Conservation (phyloP, 768 basidiomycete species). For the Boletus vermiculosoides region DNA sequence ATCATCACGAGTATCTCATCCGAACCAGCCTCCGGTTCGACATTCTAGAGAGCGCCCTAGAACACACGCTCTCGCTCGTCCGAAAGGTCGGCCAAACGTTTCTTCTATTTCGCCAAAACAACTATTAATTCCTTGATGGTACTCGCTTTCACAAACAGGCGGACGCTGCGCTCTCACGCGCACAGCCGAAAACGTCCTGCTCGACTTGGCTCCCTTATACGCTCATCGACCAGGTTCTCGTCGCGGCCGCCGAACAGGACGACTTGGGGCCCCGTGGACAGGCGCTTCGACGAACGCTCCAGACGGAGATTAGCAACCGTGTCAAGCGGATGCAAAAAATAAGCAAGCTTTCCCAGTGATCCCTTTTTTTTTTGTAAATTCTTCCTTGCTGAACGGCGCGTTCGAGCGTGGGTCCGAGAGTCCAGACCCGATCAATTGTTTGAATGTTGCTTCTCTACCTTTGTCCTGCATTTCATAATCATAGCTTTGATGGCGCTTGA, state of each 20-base stretch:
- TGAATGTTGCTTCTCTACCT: neutral
- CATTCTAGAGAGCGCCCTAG: conserved; percentile 71
- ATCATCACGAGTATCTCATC: conserved; percentile 84
- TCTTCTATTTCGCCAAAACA: neutral
- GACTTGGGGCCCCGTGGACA: conserved; percentile 45
- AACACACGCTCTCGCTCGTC: conserved; percentile 68
- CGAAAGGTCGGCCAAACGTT: conserved; percentile 54
- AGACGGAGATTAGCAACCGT: conserved; percentile 58
- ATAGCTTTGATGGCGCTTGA: neutral
- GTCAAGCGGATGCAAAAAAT: conserved; percentile 69
- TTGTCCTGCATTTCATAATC: conserved; percentile 9
- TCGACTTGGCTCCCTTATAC: conserved; percentile 81
- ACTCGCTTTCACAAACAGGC: conserved; percentile 37
- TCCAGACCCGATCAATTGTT: neutral
- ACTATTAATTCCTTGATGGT: conserved; percentile 10
- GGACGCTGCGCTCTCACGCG: conserved; percentile 51
- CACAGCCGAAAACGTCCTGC: conserved; percentile 52
- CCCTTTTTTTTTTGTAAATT: neutral
- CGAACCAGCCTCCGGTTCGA: conserved; percentile 77
- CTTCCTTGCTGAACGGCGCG: neutral
- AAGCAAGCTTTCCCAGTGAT: conserved; percentile 38
- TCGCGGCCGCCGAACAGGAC: conserved; percentile 55
- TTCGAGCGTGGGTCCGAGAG: neutral
- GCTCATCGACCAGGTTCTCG: conserved; percentile 79
- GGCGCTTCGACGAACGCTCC: conserved; percentile 48